Evolutionary conservation across 2,329 filamentous ascomycete genomes (phyloP).

Genomic region (Parastagonospora nodorum): DNA sequence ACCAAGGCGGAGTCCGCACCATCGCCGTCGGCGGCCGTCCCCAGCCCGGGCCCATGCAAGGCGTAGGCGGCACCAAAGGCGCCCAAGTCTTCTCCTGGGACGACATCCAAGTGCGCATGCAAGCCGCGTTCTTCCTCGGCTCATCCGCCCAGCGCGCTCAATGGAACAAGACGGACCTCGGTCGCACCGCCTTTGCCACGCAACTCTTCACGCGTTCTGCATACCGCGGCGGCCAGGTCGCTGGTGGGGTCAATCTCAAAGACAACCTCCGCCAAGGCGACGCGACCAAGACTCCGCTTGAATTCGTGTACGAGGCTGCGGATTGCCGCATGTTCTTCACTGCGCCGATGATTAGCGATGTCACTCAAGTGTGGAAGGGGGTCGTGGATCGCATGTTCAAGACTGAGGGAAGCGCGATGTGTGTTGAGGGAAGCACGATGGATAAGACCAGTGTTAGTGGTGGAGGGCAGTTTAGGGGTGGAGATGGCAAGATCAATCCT

Average conservation of each 20-base stretch:
- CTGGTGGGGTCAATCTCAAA: conserved; percentile 43
- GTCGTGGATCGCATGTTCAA: conserved; percentile 45
- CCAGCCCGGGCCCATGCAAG: conserved; percentile 49
- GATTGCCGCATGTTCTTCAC: conserved; percentile 50
- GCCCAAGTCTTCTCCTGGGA: conserved; percentile 45
- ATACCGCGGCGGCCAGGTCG: conserved; percentile 26
- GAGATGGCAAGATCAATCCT: conserved; percentile 21
- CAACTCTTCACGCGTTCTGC: conserved; percentile 40
- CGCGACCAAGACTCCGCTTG: conserved; percentile 43
- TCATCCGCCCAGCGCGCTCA: conserved; percentile 33
- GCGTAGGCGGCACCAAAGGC: conserved; percentile 53
- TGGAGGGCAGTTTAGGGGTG: conserved; percentile 37
- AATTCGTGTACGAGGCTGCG: conserved; percentile 50
- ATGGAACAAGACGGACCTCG: conserved; percentile 36
- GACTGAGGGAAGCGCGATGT: conserved; percentile 22
- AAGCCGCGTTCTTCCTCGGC: conserved; percentile 39
- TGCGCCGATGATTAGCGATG: conserved; percentile 39
- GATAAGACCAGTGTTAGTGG: conserved; percentile 34
- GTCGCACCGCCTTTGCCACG: conserved; percentile 39
- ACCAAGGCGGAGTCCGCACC: conserved; percentile 50
- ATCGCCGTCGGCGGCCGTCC: conserved; percentile 52
- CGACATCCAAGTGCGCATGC: conserved; percentile 38
- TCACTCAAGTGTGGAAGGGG: conserved; percentile 45
- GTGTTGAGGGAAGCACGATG: conserved; percentile 38
- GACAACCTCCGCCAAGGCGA: conserved; percentile 47